phyloP scores from a whole-genome alignment of 345 rosid genomes.

The Crucihimalaya himalaica region DNA sequence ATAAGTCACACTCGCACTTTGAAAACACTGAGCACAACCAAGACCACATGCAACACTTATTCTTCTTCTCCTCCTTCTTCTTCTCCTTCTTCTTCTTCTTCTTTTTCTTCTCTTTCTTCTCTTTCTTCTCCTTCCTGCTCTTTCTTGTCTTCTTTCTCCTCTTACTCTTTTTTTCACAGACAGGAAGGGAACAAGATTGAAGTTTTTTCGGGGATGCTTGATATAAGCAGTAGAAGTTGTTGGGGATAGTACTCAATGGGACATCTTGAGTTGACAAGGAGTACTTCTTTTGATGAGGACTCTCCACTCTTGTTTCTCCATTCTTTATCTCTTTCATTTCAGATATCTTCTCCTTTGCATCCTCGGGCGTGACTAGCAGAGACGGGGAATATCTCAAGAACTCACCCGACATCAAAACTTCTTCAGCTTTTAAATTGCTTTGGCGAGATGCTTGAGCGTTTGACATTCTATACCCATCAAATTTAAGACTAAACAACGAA shows the following conservation, averaged over 20 bases:
- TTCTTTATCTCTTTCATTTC: slow-evolving; percentile 1
- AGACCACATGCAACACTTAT: slow-evolving; percentile 24
- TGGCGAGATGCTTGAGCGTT: not conserved
- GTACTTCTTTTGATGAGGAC: not conserved
- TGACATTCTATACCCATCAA: slow-evolving; percentile 15
- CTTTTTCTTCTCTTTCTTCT: not conserved
- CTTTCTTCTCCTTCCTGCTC: not conserved
- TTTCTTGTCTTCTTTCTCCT: slow-evolving; percentile 6
- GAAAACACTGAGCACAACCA: slow-evolving; percentile 19
- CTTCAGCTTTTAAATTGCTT: slow-evolving; percentile 13
- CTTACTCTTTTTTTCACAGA: not conserved
- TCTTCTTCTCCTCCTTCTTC: not conserved
- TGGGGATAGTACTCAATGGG: slow-evolving; percentile 4
- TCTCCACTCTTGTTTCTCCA: not conserved
- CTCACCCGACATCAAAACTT: slow-evolving; percentile 9
- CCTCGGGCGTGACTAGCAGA: not conserved
- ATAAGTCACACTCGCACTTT: not conserved
- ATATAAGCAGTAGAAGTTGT: not conserved
- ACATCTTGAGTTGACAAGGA: not conserved
- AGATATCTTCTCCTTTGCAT: slow-evolving; percentile 1
- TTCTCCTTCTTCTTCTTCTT: not conserved
- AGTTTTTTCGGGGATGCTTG: not conserved
- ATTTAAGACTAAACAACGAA: slow-evolving; percentile 35
- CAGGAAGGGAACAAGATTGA: not conserved
- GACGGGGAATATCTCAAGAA: slow-evolving; percentile 8